phyloP scores from a whole-genome alignment of 129 eudicot species.

The Helichrysum umbraculigerum region DNA sequence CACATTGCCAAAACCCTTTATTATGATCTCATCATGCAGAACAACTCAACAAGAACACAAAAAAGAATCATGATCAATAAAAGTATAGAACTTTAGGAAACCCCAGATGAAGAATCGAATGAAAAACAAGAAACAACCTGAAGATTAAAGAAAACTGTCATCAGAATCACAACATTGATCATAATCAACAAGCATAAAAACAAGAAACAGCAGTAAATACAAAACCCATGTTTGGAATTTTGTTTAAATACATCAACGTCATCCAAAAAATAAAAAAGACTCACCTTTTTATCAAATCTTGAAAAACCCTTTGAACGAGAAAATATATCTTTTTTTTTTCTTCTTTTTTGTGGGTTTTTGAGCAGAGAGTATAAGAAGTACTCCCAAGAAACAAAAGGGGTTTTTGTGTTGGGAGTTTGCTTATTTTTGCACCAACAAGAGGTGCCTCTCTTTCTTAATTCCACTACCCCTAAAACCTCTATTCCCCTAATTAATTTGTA shows the following conservation, averaged over 20 bases:
- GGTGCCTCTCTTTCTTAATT: conserved; percentile 2
- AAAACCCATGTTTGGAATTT: conserved; percentile 6
- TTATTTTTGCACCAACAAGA: conserved; percentile 13
- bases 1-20: conserved; percentile 15
- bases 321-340: not conserved
- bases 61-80: conserved; percentile 26
- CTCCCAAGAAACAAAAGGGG: not conserved
- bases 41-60: not conserved
- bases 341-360: conserved; percentile 20
- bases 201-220: not conserved
- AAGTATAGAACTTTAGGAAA: not conserved
- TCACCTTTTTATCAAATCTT: conserved; percentile 40
- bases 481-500: conserved; percentile 11
- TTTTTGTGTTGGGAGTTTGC: conserved; percentile 19
- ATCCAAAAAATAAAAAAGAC: conserved; percentile 19
- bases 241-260: conserved; percentile 13
- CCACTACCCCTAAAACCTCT: conserved; percentile 7
- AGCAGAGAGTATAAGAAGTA: not conserved
- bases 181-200: conserved; percentile 21
- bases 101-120: conserved; percentile 8
- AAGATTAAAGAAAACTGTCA: conserved; percentile 9
- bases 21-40: conserved; percentile 34
- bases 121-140: not conserved
- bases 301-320: conserved; percentile 23
- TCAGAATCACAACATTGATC: conserved; percentile 32